Conservation (phyloP, 2,329 filamentous ascomycete genomes). For the Neonectria magnoliae region DNA sequence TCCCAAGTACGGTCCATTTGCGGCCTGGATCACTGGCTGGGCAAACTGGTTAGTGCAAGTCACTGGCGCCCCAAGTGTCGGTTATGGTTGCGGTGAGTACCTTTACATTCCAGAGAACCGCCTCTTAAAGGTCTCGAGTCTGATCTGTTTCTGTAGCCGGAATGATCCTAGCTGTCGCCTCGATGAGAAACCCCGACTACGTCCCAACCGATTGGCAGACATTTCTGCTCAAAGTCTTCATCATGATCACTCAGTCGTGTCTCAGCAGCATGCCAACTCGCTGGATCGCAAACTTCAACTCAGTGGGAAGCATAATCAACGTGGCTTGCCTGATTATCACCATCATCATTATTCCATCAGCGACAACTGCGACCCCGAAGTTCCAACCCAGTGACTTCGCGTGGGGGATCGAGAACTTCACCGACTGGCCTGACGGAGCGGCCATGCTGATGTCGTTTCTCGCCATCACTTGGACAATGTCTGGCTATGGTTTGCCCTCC, state of each 20-base stretch:
- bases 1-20: constrained; percentile 23
- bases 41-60: constrained; percentile 27
- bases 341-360: constrained; percentile 24
- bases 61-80: constrained; percentile 23
- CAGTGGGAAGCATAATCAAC: constrained; percentile 17
- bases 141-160: constrained; percentile 7
- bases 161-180: constrained; percentile 23
- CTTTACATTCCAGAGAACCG: background rate
- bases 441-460: constrained; percentile 26
- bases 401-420: constrained; percentile 21
- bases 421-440: constrained; percentile 25
- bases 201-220: constrained; percentile 25
- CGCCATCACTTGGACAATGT: constrained; percentile 27
- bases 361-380: constrained; percentile 7
- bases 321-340: constrained; percentile 22
- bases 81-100: constrained; percentile 24
- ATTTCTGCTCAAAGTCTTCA: constrained; percentile 18
- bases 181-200: constrained; percentile 22
- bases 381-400: constrained; percentile 17
- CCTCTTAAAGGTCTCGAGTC: background rate
- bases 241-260: constrained; percentile 18
- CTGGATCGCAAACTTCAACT: constrained; percentile 27
- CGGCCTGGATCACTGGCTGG: constrained; percentile 25
- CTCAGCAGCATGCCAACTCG: constrained; percentile 25
- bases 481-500: constrained; percentile 14